Conservation (phyloP, 148 eudicot species). For the Spergularia marina region DNA sequence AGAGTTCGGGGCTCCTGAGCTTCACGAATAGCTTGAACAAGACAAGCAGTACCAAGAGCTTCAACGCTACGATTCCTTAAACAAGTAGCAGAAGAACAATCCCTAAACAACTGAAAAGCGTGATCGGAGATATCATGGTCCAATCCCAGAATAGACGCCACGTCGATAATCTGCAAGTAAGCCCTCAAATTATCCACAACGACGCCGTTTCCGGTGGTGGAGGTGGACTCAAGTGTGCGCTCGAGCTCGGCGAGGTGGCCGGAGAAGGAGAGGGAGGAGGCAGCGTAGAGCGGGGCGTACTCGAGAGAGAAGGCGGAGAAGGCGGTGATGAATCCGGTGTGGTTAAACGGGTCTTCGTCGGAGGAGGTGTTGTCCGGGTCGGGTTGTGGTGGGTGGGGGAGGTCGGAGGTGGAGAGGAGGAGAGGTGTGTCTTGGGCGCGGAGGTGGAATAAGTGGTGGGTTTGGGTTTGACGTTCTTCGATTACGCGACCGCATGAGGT, state of each 20-base stretch:
- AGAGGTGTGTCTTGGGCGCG: slow-evolving; percentile 78
- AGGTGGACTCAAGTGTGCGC: slow-evolving; percentile 52
- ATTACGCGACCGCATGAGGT: slow-evolving; percentile 75
- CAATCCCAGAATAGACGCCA: slow-evolving; percentile 71
- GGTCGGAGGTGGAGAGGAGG: slow-evolving; percentile 81
- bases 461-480: slow-evolving; percentile 67
- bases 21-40: slow-evolving; percentile 94
- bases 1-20: slow-evolving; percentile 96
- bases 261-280: slow-evolving; percentile 65
- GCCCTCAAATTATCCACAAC: slow-evolving; percentile 92
- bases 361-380: slow-evolving; percentile 1
- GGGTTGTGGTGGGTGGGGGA: slow-evolving; percentile 39
- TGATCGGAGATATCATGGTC: slow-evolving; percentile 79
- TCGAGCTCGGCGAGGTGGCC: slow-evolving; percentile 92
- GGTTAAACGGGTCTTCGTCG: slow-evolving; percentile 72
- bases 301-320: slow-evolving; percentile 87
- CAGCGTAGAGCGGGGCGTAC: slow-evolving; percentile 56
- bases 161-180: slow-evolving; percentile 83
- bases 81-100: slow-evolving; percentile 91
- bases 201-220: slow-evolving; percentile 35
- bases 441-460: slow-evolving; percentile 86
- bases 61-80: slow-evolving; percentile 95
- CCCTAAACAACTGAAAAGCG: slow-evolving; percentile 93
- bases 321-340: slow-evolving; percentile 86
- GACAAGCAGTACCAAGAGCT: slow-evolving; percentile 94